Percentiles rank a stretch among this genome's conserved stretches.
Conservation (phyloP, 352 stramenopile genomes). For the Pythium vanterpoolii region DNA sequence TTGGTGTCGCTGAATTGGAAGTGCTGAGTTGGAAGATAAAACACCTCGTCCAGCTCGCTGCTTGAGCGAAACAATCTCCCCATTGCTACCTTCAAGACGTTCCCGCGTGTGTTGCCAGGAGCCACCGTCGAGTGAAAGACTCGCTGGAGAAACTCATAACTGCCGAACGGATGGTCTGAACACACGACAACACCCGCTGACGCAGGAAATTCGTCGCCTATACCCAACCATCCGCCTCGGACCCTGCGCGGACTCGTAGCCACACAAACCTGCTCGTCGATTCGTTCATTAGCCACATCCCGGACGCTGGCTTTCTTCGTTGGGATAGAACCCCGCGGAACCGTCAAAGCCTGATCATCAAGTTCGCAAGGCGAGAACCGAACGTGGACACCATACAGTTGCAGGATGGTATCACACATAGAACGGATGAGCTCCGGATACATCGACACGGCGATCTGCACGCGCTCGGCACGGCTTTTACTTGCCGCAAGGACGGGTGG, state of each 20-base stretch:
- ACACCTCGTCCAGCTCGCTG: constrained; percentile 11
- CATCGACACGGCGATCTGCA: constrained; percentile 16
- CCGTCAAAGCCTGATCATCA: neutral
- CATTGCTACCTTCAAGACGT: neutral
- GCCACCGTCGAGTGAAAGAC: neutral
- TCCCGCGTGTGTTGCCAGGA: neutral
- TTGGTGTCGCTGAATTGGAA: neutral
- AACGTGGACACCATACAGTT: constrained; percentile 19
- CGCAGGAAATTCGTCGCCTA: neutral
- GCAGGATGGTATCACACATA: constrained; percentile 19
- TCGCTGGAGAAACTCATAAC: constrained; percentile 10
- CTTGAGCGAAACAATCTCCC: neutral
- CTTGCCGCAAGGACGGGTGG: constrained; percentile 9
- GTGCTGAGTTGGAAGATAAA: constrained; percentile 12
- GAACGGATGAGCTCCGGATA: constrained; percentile 3
- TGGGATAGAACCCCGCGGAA: neutral
- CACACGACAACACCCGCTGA: constrained; percentile 2
- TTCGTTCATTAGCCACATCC: neutral
- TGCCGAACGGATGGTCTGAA: neutral
- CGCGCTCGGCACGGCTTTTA: constrained; percentile 10
- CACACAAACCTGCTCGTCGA: neutral
- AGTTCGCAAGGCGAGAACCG: constrained; percentile 3
- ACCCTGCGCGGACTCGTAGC: neutral
- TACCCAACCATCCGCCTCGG: neutral
- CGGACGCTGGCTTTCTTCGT: neutral